Evolutionary conservation across 257 asterid species (phyloP), one percentile per base, ranked within the genome.

Genomic region (Coffea eugenioides): DNA sequence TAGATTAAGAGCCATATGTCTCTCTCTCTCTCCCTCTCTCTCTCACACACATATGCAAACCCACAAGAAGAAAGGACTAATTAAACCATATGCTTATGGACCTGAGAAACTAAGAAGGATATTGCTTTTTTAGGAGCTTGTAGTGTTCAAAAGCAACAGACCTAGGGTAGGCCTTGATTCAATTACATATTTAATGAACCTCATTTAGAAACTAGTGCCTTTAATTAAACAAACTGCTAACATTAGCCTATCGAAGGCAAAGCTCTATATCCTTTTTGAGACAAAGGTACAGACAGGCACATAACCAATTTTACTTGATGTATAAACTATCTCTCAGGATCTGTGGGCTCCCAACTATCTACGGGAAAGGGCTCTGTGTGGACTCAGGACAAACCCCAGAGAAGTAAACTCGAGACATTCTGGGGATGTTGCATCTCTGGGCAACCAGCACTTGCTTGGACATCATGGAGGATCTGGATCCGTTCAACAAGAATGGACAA

Each of bases 1-100:
- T 69, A 57, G 21, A 79, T 77, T 69, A 59, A 81, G 43, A 83
- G 71, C 71, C 56, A 51, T 4, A 10, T 39, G 18, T 43, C 79
- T 71, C 75, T 31, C 25, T 2, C 48, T 25, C 9, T 49, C 9
- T 56, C 9, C 16, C 8, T 57, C 64, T 57, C 23, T 56, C 23
- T 56, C 64, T 18, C 6, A 4, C 64, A 56, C 23, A 56, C 62
- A 15, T 23, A 56, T 4, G 23, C 21, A 56, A 56, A 4, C 8
- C 62, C 27, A 20, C 25, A 27, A 31, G 46, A 69, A 52, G n/a
- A 69, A 20, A 16, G 21, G 6, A 0, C 21, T 2, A 31, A 52
- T 52, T 13, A 52, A 57, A 57, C 25, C 18, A 57, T 16, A 57
- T 57, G 21, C 25, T 18, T 20, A 6, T 20, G 0, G 25, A 5